These are phyloP conservation scores for Colletotrichum orchidophilum DNA, from an alignment of 2,329 filamentous ascomycete genomes.

Conservation along the genomic window DNA sequence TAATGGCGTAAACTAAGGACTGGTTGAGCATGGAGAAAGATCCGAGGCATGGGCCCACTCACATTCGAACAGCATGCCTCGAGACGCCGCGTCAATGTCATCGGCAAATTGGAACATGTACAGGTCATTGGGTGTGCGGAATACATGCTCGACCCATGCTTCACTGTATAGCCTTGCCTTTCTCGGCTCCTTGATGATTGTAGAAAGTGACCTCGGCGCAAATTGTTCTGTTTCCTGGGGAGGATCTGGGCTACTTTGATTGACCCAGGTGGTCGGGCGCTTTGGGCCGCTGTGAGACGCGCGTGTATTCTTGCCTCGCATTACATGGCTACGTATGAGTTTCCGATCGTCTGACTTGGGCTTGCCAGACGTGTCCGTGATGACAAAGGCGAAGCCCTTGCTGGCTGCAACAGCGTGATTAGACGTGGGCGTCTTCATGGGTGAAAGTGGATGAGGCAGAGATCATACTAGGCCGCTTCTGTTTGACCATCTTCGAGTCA, in stretches of 20 bases:
- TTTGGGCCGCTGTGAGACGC: background rate
- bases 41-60: background rate
- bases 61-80: conserved; percentile 24
- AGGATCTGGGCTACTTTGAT: background rate
- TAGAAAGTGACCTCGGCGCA: background rate
- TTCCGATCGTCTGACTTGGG: conserved; percentile 38
- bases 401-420: background rate
- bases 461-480: conserved; percentile 15
- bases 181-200: background rate
- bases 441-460: background rate
- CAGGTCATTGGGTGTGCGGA: conserved; percentile 34
- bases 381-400: conserved; percentile 42
- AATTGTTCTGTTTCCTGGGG: too few relatives aligned
- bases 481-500: background rate
- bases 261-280: background rate
- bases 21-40: background rate
- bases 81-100: conserved; percentile 15
- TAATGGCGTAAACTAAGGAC: conserved; percentile 2
- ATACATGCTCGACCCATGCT: background rate
- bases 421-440: background rate
- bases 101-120: conserved; percentile 37
- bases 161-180: background rate
- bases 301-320: conserved; percentile 33
- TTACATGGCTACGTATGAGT: conserved; percentile 35
- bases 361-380: conserved; percentile 37